Percentiles rank a stretch among this genome's conserved stretches.
These are phyloP conservation scores for Baeospora myosura DNA, from an alignment of 1,284 basidiomycete species.

Conservation along the genomic window DNA sequence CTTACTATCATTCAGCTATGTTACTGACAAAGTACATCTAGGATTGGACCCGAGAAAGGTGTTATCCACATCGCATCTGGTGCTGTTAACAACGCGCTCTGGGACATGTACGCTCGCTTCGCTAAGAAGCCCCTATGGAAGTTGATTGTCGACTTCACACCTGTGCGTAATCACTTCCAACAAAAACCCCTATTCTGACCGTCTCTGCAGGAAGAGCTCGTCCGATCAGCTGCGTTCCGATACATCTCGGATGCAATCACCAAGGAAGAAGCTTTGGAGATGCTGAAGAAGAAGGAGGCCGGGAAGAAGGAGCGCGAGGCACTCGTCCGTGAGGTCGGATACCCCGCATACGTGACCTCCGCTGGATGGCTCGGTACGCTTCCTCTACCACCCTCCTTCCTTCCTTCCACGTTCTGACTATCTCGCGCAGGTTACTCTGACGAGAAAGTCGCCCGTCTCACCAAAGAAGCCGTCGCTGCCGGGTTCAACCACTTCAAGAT, in stretches of 20 bases:
- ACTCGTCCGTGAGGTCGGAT: constrained; percentile 65
- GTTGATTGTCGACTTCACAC: constrained; percentile 76
- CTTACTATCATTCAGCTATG: not conserved
- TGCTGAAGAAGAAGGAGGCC: constrained; percentile 73
- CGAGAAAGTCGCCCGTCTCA: constrained; percentile 84
- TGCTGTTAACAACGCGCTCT: constrained; percentile 75
- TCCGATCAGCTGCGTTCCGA: constrained; percentile 77
- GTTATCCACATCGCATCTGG: constrained; percentile 79
- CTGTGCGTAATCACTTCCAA: constrained; percentile 34
- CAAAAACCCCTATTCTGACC: not conserved
- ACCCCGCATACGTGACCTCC: constrained; percentile 92
- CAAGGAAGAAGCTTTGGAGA: constrained; percentile 77
- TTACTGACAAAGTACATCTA: constrained; percentile 20
- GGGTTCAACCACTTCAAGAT: constrained; percentile 98
- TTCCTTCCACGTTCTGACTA: too few relatives aligned
- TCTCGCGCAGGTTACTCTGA: constrained; percentile 68
- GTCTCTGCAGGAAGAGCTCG: constrained; percentile 68
- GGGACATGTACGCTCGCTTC: constrained; percentile 78
- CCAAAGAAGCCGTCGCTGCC: constrained; percentile 74
- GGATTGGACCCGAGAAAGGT: constrained; percentile 86
- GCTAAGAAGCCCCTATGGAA: constrained; percentile 82
- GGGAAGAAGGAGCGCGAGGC: constrained; percentile 76
- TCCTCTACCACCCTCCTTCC: constrained; percentile 41
- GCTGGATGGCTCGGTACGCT: constrained; percentile 83
- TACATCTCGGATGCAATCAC: constrained; percentile 95